phyloP scores from a whole-genome alignment of 495 filamentous ascomycete species.

The Talaromyces thailandensis region DNA sequence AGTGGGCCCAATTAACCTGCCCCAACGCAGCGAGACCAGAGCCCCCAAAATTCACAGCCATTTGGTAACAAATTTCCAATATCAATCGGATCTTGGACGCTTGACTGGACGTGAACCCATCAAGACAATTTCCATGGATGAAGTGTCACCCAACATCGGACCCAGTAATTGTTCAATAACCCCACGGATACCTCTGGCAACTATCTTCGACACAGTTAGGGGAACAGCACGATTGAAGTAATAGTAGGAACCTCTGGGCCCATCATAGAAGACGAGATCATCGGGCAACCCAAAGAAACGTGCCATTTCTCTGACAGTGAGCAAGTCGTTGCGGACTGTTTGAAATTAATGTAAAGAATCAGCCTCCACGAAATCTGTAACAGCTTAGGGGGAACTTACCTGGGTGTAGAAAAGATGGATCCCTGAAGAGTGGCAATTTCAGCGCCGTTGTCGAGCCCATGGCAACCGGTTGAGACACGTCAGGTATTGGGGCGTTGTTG shows the following conservation, averaged over 20 bases:
- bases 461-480: not conserved
- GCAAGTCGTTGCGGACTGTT: not conserved
- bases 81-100: not conserved
- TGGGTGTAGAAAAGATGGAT: not conserved
- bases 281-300: constrained; percentile 7
- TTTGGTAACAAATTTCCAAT: no score
- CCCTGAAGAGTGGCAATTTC: not conserved
- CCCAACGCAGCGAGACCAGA: no score
- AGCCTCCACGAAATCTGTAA: not conserved
- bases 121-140: not conserved
- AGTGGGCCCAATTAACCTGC: no score
- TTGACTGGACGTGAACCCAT: not conserved
- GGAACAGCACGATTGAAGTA: not conserved
- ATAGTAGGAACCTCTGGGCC: not conserved
- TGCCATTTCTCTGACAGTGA: constrained; percentile 6
- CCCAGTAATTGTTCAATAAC: not conserved
- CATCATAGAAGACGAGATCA: constrained; percentile 5
- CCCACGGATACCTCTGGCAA: not conserved
- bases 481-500: not conserved
- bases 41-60: no score
- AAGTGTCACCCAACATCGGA: not conserved
- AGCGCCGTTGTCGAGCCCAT: not conserved
- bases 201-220: not conserved
- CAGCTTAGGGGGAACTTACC: not conserved
- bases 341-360: not conserved